phyloP scores from a whole-genome alignment of 306 rosid species.

The Lablab purpureus region DNA sequence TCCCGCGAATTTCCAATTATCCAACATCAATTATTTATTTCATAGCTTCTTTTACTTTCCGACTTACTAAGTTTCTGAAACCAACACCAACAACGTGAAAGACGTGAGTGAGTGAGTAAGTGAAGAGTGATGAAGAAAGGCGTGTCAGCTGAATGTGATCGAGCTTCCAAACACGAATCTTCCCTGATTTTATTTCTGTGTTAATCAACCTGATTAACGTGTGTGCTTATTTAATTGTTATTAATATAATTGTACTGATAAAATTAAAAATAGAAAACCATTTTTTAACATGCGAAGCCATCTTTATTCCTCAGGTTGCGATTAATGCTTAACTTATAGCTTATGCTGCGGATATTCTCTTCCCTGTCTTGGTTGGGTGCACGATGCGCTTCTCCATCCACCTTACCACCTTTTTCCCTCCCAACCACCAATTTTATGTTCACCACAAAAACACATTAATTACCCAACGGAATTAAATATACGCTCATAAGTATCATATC shows the following conservation, averaged over 20 bases:
- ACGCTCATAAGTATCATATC: background rate
- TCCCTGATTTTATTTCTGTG: background rate
- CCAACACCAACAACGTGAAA: slow-evolving; percentile 28
- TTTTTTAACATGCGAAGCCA: background rate
- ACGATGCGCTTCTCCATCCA: slow-evolving; percentile 19
- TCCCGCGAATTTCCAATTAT: slow-evolving; percentile 24
- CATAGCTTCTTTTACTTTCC: background rate
- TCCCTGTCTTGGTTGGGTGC: slow-evolving; percentile 5
- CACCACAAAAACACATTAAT: background rate
- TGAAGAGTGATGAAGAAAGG: background rate
- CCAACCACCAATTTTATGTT: background rate
- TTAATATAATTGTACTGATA: background rate
- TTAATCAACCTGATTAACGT: background rate
- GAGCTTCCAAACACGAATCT: background rate
- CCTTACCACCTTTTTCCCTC: background rate
- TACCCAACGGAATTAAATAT: background rate
- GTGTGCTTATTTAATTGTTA: background rate
- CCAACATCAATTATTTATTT: background rate
- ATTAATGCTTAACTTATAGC: background rate
- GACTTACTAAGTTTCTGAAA: background rate
- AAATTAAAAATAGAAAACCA: background rate
- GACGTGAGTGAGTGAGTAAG: slow-evolving; percentile 22
- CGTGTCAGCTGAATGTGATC: slow-evolving; percentile 24
- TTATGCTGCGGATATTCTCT: slow-evolving; percentile 46
- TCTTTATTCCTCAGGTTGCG: background rate